Evolutionary conservation across 2,329 filamentous ascomycete genomes (phyloP), one percentile per base, ranked within the genome.

Genomic region (Cladosporium sp.): DNA sequence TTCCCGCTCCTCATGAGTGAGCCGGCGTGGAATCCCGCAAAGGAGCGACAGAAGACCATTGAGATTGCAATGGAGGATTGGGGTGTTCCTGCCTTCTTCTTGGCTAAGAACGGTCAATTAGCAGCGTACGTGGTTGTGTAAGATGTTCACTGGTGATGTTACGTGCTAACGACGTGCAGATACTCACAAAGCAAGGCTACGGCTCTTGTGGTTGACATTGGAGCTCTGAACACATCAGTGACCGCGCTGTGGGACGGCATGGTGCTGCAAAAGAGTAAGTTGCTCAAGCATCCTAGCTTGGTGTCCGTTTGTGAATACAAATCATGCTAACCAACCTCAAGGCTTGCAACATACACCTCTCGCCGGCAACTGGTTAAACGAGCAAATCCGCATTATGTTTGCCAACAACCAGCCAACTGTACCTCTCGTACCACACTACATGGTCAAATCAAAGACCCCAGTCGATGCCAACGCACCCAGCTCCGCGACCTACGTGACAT

Each of bases 51-150:
- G 81, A 96, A 95, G 86, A 90, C 90, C 49, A 94, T 97, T 74
- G 95, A 99, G 81, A 88, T 98, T 69, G 93, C 92, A 67, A 97
- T 99, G 90, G 95, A 99, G 84, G 92, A 88, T 75, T 99, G 95
- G 93, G 93, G 92, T 32, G 91, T 90, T 65, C 95, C 95, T 21
- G 95, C 95, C 5, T 98, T 97, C 79, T 99, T 94, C 86, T 84
- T 98, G 68, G 92, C 92, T 69, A 89, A 92, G 75, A 96, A 89
- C 63, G 93, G 94, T 30, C 93, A 97, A 52, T 86, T 97, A 76
- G 89, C 94, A 64, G 91, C 93, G 80, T 86, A 80, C 67, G 83
- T 82, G 59, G 18, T 51, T 64, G 6, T 36, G 34, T 24, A 11
- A 24, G 24, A 24, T 24, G 24, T 51, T 7, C 4, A 26, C 11